Percentiles rank a stretch among this genome's conserved stretches.
Evolutionary conservation across 768 basidiomycete genomes (phyloP).

Genomic region (Phylloporus sp.): DNA sequence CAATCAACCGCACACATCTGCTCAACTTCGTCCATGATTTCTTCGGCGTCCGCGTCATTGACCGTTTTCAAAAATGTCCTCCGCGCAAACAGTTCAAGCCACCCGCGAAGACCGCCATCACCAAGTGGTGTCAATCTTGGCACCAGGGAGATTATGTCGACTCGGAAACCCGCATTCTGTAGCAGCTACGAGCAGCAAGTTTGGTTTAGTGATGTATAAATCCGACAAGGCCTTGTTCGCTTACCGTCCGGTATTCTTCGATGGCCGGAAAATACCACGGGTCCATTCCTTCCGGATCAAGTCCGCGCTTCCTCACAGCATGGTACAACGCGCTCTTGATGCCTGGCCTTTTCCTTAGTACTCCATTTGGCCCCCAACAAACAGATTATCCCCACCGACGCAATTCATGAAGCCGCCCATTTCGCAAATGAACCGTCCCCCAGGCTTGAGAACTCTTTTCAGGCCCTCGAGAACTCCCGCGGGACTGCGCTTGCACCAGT

Average conservation of each 20-base stretch:
- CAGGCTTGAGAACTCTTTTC: conserved; percentile 59
- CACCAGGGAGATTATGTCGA: conserved; percentile 49
- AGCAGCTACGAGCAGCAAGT: conserved; percentile 43
- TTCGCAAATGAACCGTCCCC: conserved; percentile 71
- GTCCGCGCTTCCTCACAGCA: conserved; percentile 48
- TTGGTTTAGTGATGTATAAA: conserved; percentile 3
- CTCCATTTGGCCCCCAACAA: neutral
- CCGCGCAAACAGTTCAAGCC: conserved; percentile 66
- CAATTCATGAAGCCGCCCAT: conserved; percentile 77
- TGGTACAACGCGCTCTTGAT: conserved; percentile 55
- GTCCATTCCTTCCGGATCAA: conserved; percentile 58
- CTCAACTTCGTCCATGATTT: conserved; percentile 61
- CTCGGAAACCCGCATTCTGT: conserved; percentile 51
- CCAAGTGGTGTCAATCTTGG: conserved; percentile 53
- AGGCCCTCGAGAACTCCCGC: conserved; percentile 57
- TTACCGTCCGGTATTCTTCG: conserved; percentile 58
- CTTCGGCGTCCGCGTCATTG: conserved; percentile 49
- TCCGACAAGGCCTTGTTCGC: conserved; percentile 5
- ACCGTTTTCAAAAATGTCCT: conserved; percentile 55
- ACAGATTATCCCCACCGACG: conserved; percentile 41
- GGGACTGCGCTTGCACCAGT: conserved; percentile 83
- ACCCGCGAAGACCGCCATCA: conserved; percentile 51
- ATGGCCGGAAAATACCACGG: conserved; percentile 85
- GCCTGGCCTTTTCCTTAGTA: conserved; percentile 39
- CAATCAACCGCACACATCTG: conserved; percentile 54